Conservation (phyloP, 257 asterid species). For the Salvia rosmarinus region DNA sequence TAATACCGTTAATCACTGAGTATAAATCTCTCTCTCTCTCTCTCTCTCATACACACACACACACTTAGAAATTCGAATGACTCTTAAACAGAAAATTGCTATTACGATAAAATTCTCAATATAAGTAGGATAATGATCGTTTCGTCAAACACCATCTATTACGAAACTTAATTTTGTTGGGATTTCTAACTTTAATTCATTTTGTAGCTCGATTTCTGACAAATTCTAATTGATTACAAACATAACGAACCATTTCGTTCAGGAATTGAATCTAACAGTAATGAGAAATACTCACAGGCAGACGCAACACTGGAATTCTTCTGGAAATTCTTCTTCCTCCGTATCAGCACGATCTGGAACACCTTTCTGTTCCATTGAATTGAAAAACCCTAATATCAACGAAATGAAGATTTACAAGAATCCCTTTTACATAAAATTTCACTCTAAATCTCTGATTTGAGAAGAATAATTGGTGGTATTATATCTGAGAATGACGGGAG, state of each 20-base stretch:
- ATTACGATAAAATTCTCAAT: background rate
- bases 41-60: no score
- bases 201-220: background rate
- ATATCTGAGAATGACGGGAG: background rate
- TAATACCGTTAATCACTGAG: background rate
- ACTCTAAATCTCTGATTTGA: background rate
- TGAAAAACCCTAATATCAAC: slow-evolving; percentile 10
- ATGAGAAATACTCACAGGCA: slow-evolving; percentile 54
- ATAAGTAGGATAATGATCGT: no score
- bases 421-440: background rate
- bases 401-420: background rate
- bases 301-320: slow-evolving; percentile 67
- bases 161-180: no score
- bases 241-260: background rate
- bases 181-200: background rate
- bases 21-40: no score
- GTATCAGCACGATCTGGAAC: slow-evolving; percentile 23
- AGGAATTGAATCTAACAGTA: background rate
- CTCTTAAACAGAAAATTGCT: background rate
- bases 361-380: slow-evolving; percentile 48
- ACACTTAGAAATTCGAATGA: background rate
- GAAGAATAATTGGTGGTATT: background rate
- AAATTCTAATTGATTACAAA: background rate
- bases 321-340: slow-evolving; percentile 50
- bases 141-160: no score